Conservation (phyloP, 805 yeast genomes). For the Kodamaea neixiangensis region DNA sequence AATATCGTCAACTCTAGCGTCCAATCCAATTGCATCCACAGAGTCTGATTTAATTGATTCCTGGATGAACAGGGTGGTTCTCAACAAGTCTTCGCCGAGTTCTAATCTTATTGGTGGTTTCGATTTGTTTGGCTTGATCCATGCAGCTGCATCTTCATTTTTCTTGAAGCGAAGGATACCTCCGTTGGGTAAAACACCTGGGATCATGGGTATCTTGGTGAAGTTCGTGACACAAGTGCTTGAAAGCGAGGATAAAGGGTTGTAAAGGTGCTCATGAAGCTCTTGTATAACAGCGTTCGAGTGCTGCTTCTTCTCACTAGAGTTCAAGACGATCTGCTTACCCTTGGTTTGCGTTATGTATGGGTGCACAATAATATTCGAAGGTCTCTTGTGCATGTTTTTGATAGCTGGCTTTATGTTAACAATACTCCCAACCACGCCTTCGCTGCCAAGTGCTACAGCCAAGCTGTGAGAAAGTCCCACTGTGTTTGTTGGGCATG, state of each 20-base stretch:
- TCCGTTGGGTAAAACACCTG: slow-evolving; percentile 55
- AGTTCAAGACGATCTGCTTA: slow-evolving; percentile 27
- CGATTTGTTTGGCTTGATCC: slow-evolving; percentile 39
- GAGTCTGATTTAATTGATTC: slow-evolving; percentile 4
- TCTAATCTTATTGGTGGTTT: slow-evolving; percentile 43
- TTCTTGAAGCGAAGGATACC: slow-evolving; percentile 56
- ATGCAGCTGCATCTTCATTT: slow-evolving; percentile 43
- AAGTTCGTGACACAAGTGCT: slow-evolving; percentile 49
- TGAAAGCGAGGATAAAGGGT: slow-evolving; percentile 18
- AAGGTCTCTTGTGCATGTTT: slow-evolving; percentile 38
- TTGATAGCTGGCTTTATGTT: slow-evolving; percentile 49
- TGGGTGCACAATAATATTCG: slow-evolving; percentile 54
- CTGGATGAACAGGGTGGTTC: slow-evolving; percentile 42
- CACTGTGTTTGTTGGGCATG: slow-evolving; percentile 38
- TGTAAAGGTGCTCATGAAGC: slow-evolving; percentile 21
- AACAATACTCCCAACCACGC: slow-evolving; percentile 53
- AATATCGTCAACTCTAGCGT: slow-evolving; percentile 41
- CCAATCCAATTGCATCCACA: slow-evolving; percentile 57
- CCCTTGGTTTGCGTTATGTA: slow-evolving; percentile 47
- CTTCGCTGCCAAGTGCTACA: slow-evolving; percentile 54
- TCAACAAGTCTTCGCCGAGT: slow-evolving; percentile 50
- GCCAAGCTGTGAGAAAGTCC: slow-evolving; percentile 58
- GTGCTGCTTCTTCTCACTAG: slow-evolving; percentile 31
- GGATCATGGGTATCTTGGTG: slow-evolving; percentile 52
- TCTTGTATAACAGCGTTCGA: slow-evolving; percentile 19